Base-by-base conservation (phyloP, 2,329 filamentous ascomycete genomes). In the Penicillium olsonii region DNA sequence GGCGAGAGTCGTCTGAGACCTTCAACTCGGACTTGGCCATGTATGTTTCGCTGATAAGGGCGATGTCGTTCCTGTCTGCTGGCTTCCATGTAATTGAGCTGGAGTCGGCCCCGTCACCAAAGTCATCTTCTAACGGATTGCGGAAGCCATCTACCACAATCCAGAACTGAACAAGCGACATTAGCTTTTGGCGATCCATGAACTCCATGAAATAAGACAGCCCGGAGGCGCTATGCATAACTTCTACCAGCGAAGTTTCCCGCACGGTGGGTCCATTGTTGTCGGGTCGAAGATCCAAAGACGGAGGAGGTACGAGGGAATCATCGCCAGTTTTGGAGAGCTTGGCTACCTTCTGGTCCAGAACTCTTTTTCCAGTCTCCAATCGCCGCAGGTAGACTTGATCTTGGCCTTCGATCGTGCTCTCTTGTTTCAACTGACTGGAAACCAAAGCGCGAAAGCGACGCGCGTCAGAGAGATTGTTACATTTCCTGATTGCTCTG, bases 151-250 rank as follows among this genome's bases (percentile, higher is more conserved):
- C 94, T 5, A 97, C 94, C 3, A 97, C 94, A 34, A 99, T 85
- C 91, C 92, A 99, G 70, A 97, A 99, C 64, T 99, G 94, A 5
- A 99, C 92, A 39, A 96, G 75, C 12, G 88, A 82, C 87, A 97
- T 92, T 20, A 92, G 78, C 14, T 82, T 81, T 66, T 92, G 88
- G 35, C 94, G 85, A 68, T 99, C 94, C 94, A 99, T 99, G 65
- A 91, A 97, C 68, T 99, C 94, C 94, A 99, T 99, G 74, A 99
- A 97, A 68, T 96, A 99, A 2, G 94, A 97, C 8, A 99, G 78
- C 0, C 90, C 92, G 1, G 92, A 88, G 2, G 94, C 84, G 69
- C 95, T 91, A 59, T 92, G 87, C 50, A 99, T 78, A n/a, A 99
- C 79, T 57, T 97, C 91, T 11, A 86, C 83, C 2, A 97, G 77